Percentiles rank a stretch among this genome's conserved stretches.
Conservation (phyloP, 2,329 filamentous ascomycete genomes). For the Phialocephala sp. region DNA sequence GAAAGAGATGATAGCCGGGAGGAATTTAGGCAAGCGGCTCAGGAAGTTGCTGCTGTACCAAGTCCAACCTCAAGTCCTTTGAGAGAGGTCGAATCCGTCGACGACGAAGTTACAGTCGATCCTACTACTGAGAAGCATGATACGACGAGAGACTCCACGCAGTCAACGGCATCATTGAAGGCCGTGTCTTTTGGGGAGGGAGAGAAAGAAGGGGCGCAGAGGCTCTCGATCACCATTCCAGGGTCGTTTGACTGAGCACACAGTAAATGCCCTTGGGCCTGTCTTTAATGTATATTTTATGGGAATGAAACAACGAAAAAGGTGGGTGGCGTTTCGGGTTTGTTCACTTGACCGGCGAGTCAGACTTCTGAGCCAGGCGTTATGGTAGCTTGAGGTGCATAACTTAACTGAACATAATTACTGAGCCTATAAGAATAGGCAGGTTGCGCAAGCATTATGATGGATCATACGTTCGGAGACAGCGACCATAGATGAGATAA, state of each 20-base stretch:
- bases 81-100: slow-evolving; percentile 11
- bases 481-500: slow-evolving; percentile 18
- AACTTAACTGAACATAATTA: slow-evolving; percentile 33
- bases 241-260: slow-evolving; percentile 35
- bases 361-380: slow-evolving; percentile 23
- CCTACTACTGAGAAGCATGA: slow-evolving; percentile 22
- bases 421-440: slow-evolving; percentile 14
- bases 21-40: slow-evolving; percentile 11
- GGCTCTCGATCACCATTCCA: slow-evolving; percentile 48
- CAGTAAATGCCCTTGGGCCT: not conserved
- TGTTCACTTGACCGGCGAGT: slow-evolving; percentile 25
- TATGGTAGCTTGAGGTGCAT: slow-evolving; percentile 21
- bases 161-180: slow-evolving; percentile 33
- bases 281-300: slow-evolving; percentile 24
- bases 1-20: no score
- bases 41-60: slow-evolving; percentile 27
- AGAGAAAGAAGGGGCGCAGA: slow-evolving; percentile 41
- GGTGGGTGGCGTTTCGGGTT: slow-evolving; percentile 19
- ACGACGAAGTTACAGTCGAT: slow-evolving; percentile 9
- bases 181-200: slow-evolving; percentile 29
- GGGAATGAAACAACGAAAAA: slow-evolving; percentile 13
- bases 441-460: slow-evolving; percentile 13
- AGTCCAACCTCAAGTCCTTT: slow-evolving; percentile 8
- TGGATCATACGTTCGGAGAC: slow-evolving; percentile 25
- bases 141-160: slow-evolving; percentile 30